phyloP scores from a whole-genome alignment of 306 rosid species.

The Cercis canadensis region DNA sequence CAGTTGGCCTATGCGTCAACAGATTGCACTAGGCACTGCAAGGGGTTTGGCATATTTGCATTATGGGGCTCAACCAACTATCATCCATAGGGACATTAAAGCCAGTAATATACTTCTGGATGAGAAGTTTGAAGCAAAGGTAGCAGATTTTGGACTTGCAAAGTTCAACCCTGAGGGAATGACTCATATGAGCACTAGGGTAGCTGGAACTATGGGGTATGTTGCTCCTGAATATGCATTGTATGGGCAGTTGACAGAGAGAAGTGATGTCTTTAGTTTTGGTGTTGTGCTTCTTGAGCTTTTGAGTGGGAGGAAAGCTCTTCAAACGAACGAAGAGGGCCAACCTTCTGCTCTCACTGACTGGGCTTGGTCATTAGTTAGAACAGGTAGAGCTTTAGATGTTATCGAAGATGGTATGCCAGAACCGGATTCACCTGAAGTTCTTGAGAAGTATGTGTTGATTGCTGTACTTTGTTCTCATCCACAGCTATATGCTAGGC shows the following conservation, averaged over 20 bases:
- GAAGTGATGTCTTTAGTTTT: conserved; percentile 87
- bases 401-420: conserved; percentile 82
- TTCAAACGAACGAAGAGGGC: conserved; percentile 49
- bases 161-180: conserved; percentile 89
- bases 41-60: conserved; percentile 94
- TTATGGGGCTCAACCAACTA: conserved; percentile 90
- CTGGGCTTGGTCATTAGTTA: conserved; percentile 91
- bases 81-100: conserved; percentile 91
- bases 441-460: conserved; percentile 81
- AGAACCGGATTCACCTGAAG: conserved; percentile 62
- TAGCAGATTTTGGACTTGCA: conserved; percentile 94
- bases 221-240: conserved; percentile 96
- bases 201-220: conserved; percentile 97
- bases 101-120: conserved; percentile 92
- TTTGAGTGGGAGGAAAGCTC: conserved; percentile 92
- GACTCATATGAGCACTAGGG: conserved; percentile 96
- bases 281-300: conserved; percentile 96
- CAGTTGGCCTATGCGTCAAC: conserved; percentile 82
- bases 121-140: conserved; percentile 79
- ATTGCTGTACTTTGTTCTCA: conserved; percentile 90
- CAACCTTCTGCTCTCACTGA: conserved; percentile 76
- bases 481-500: conserved; percentile 93
- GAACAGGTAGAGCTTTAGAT: conserved; percentile 68
- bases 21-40: conserved; percentile 84
- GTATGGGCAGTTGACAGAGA: conserved; percentile 92